These are phyloP conservation scores for Euphrasia arctica DNA, from an alignment of 305 asterid genomes.

Conservation along the genomic window DNA sequence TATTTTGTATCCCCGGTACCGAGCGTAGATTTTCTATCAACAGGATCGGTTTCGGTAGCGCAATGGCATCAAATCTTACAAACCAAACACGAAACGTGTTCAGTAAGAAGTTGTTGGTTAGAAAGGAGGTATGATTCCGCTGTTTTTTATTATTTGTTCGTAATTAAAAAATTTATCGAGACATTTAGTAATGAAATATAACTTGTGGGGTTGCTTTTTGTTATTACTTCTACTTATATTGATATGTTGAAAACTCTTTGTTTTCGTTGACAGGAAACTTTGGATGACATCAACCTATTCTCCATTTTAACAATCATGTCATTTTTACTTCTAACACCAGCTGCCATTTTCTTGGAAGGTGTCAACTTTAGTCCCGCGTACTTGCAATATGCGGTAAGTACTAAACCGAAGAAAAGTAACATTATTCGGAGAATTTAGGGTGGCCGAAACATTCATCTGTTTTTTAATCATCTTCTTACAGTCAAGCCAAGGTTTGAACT, in stretches of 20 bases:
- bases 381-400: conserved; percentile 62
- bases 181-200: not conserved
- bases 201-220: not conserved
- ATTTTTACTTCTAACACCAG: conserved; percentile 57
- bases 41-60: conserved; percentile 87
- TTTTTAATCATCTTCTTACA: conserved; percentile 23
- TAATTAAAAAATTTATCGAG: not conserved
- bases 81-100: conserved; percentile 90
- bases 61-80: conserved; percentile 90
- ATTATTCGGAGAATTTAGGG: not conserved
- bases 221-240: not conserved
- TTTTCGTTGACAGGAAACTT: conserved; percentile 49
- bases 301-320: conserved; percentile 67
- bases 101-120: conserved; percentile 69
- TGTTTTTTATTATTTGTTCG: not conserved
- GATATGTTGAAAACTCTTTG: not conserved
- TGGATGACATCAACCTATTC: conserved; percentile 84
- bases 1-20: conserved; percentile 1
- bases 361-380: conserved; percentile 65
- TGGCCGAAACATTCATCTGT: conserved; percentile 11
- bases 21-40: conserved; percentile 19
- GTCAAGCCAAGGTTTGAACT: conserved; percentile 69
- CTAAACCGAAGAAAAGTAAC: not conserved
- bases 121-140: conserved; percentile 48
- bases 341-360: conserved; percentile 65